Evolutionary conservation across 768 basidiomycete genomes (phyloP).

Genomic region (Phaeotremella skinneri): DNA sequence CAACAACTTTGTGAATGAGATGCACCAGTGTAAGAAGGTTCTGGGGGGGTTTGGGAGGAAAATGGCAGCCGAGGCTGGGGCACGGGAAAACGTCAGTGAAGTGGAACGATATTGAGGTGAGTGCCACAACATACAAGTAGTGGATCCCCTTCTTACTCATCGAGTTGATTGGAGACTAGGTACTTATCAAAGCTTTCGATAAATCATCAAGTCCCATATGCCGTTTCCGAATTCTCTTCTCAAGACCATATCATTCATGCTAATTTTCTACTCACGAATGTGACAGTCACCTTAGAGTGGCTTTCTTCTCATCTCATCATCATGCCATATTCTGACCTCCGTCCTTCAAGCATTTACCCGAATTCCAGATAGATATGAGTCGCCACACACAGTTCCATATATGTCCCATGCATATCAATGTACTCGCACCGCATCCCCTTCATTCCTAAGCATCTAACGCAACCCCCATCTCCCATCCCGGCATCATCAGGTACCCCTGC

Average conservation of each 20-base stretch:
- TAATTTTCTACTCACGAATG: too few relatives aligned
- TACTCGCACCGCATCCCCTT: too few relatives aligned
- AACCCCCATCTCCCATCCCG: slow-evolving; percentile 47
- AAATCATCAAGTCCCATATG: background rate
- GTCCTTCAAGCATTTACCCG: too few relatives aligned
- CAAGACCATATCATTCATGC: too few relatives aligned
- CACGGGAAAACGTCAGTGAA: background rate
- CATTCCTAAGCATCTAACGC: slow-evolving; percentile 13
- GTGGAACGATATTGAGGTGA: background rate
- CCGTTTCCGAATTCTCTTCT: background rate
- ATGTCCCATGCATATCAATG: slow-evolving; percentile 1
- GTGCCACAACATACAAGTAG: slow-evolving; percentile 2
- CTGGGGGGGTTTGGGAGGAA: slow-evolving; percentile 20
- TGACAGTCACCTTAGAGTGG: too few relatives aligned
- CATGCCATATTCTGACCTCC: too few relatives aligned
- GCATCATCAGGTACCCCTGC: slow-evolving; percentile 78
- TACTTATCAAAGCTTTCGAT: background rate
- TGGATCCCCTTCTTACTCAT: background rate
- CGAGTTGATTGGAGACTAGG: background rate
- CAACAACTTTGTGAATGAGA: slow-evolving; percentile 25
- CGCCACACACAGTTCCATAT: background rate
- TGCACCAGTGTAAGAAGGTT: slow-evolving; percentile 18
- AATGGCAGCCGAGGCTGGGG: background rate
- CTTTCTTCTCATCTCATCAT: background rate
- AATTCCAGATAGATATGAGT: too few relatives aligned